These are phyloP conservation scores for Aspergillus sparsus DNA, from an alignment of 495 filamentous ascomycete genomes.

Conservation along the genomic window DNA sequence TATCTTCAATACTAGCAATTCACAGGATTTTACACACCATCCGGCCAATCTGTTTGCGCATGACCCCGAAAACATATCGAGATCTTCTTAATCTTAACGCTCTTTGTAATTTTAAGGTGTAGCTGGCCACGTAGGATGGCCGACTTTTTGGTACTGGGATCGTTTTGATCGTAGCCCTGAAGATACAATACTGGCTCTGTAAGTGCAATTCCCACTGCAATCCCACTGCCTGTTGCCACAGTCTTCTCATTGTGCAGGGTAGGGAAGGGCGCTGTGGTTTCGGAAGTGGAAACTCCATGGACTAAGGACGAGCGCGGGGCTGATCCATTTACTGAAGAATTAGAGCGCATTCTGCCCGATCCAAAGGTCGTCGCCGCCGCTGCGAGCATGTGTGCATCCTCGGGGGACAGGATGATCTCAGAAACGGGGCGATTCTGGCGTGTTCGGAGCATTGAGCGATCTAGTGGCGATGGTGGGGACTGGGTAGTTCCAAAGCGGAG, in stretches of 20 bases:
- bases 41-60: slow-evolving; percentile 93
- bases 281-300: slow-evolving; percentile 24
- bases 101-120: slow-evolving; percentile 80
- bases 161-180: slow-evolving; percentile 85
- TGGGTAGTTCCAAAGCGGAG: slow-evolving; percentile 46
- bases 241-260: slow-evolving; percentile 60
- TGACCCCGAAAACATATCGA: slow-evolving; percentile 83
- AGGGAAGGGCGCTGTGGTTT: slow-evolving; percentile 38
- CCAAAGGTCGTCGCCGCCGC: slow-evolving; percentile 26
- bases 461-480: slow-evolving; percentile 30
- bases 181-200: slow-evolving; percentile 90
- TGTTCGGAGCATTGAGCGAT: slow-evolving; percentile 25
- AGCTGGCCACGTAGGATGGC: slow-evolving; percentile 86
- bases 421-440: slow-evolving; percentile 41
- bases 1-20: not conserved
- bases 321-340: slow-evolving; percentile 39
- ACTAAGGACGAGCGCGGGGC: slow-evolving; percentile 21
- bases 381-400: slow-evolving; percentile 34
- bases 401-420: slow-evolving; percentile 43
- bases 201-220: slow-evolving; percentile 70
- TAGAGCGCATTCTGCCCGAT: slow-evolving; percentile 33
- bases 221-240: slow-evolving; percentile 70
- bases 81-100: slow-evolving; percentile 92
- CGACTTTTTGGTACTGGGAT: slow-evolving; percentile 65
- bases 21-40: slow-evolving; percentile 55